These are phyloP conservation scores for Gossypioides kirkii DNA, from an alignment of 345 rosid species.

Conservation along the genomic window DNA sequence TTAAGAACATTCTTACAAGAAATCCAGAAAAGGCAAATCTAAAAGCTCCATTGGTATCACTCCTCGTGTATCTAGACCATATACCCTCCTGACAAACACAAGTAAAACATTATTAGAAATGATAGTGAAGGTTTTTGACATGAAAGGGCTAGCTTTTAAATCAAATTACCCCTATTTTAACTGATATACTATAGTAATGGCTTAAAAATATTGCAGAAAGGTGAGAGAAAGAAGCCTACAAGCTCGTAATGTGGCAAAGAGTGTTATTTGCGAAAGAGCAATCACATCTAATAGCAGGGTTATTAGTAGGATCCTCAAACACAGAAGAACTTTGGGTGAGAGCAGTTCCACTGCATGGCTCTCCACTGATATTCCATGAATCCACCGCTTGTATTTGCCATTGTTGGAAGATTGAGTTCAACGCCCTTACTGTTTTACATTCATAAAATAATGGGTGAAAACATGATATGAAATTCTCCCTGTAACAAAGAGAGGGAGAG, in stretches of 20 bases:
- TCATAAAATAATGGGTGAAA: not conserved
- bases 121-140: not conserved
- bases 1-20: not conserved
- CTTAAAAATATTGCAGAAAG: not conserved
- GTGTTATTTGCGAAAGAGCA: conserved; percentile 32
- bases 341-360: conserved; percentile 49
- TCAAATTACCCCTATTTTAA: too few relatives aligned
- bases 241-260: conserved; percentile 6
- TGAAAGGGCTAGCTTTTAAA: not conserved
- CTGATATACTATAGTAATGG: not conserved
- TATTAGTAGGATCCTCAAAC: conserved; percentile 19
- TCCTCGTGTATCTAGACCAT: conserved; percentile 16
- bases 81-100: conserved; percentile 25
- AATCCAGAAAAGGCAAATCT: conserved; percentile 21
- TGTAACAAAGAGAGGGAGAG: not conserved
- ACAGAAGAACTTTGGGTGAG: conserved; percentile 4
- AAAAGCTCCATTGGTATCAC: conserved; percentile 31
- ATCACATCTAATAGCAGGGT: conserved; percentile 53
- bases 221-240: not conserved
- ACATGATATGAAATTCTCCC: not conserved
- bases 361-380: conserved; percentile 46
- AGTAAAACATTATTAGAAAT: not conserved
- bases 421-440: conserved; percentile 26
- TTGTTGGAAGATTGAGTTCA: conserved; percentile 40
- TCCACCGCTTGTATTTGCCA: conserved; percentile 34